Evolutionary conservation across 345 rosid species (phyloP), one percentile per base, ranked within the genome.

Genomic region (Brassica juncea): DNA sequence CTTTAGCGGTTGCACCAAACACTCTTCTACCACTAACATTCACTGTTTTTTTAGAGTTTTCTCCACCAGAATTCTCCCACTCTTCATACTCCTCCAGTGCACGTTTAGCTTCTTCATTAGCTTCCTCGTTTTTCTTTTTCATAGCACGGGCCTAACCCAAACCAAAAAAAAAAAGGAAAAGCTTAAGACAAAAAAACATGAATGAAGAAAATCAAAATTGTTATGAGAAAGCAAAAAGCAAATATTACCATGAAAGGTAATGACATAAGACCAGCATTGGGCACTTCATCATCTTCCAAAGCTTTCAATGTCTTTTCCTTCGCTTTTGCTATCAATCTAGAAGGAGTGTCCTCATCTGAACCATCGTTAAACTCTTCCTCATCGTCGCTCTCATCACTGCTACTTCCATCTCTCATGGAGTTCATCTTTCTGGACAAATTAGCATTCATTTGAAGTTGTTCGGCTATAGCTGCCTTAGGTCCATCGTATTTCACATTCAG

Each of bases 221-320:
- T 30, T 63, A 70, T 8, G 65, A 47, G 44, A 47, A 73, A 47
- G 49, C 10, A 37, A 66, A 55, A 67, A 55, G 35, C 58, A 72
- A 63, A 25, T 55, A 42, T 70, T 90, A 95, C 99, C 99, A 95
- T 95, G 84, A 93, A 95, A 82, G 99, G 99, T 80, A 95, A 85
- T 72, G 97, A 85, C 69, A 89, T 82, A 69, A 95, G 87, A 86
- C 98, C 98, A 16, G 96, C 85, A 37, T 77, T 76, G 61, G 97
- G 89, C 58, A 79, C 79, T 82, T 88, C 91, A 57, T 88, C 88
- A 35, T 90, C 93, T 79, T 88, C 91, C 34, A 91, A 62, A 54
- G 86, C 74, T 84, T 86, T 79, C 27, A 87, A 81, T 27, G 98
- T 95, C 84, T 89, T 91, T 82, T 87, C 89, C 80, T 84, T 90